Percentiles rank a stretch among this genome's conserved stretches.
phyloP scores from a whole-genome alignment of 345 rosid genomes.

The Brassica nigra region DNA sequence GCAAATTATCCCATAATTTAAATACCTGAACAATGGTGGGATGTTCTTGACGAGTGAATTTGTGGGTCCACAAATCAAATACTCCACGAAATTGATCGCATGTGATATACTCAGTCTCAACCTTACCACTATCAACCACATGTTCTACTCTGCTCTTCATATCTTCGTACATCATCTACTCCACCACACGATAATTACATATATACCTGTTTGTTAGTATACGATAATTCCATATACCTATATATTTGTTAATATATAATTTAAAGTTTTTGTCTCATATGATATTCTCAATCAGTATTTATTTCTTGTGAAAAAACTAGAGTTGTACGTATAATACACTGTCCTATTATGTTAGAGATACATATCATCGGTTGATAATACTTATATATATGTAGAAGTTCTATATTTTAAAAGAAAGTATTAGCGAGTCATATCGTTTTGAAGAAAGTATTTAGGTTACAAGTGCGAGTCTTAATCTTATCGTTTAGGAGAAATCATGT shows the following conservation, averaged over 20 bases:
- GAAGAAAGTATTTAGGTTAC: background rate
- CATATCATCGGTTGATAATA: background rate
- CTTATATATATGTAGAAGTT: background rate
- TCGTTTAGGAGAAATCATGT: background rate
- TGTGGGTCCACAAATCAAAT: slow-evolving; percentile 48
- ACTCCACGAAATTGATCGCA: slow-evolving; percentile 31
- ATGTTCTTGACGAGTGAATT: slow-evolving; percentile 60
- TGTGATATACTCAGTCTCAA: slow-evolving; percentile 34
- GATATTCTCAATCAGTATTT: background rate
- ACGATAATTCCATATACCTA: background rate
- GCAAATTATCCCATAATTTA: background rate
- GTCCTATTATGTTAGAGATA: background rate
- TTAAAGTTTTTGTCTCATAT: background rate
- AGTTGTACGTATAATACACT: background rate
- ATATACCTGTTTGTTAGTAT: background rate
- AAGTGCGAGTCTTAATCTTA: background rate
- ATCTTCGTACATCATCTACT: slow-evolving; percentile 56
- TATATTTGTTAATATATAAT: background rate
- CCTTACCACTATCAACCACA: slow-evolving; percentile 51
- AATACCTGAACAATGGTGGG: slow-evolving; percentile 67
- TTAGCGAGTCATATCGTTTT: background rate
- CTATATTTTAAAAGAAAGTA: no score
- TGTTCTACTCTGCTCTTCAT: slow-evolving; percentile 59
- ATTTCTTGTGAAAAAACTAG: background rate
- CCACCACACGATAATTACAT: background rate